phyloP scores from a whole-genome alignment of 1,284 basidiomycete genomes.

The Ceratobasidium sp. region DNA sequence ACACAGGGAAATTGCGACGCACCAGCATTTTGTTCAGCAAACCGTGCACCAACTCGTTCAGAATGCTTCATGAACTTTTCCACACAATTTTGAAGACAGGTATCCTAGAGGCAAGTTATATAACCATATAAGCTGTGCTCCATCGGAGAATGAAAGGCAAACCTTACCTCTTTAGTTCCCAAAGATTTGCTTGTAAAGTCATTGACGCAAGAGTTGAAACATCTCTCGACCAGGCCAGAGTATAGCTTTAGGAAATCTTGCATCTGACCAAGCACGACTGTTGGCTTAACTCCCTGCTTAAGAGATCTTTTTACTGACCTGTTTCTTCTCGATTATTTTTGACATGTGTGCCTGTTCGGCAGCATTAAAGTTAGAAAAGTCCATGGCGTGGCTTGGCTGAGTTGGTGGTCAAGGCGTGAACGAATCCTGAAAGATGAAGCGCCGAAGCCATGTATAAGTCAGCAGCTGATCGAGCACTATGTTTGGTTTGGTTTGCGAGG shows the following conservation, averaged over 20 bases:
- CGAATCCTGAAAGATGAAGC: not conserved
- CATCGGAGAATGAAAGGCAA: not conserved
- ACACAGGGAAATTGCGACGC: conserved; percentile 46
- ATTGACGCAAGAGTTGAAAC: conserved; percentile 94
- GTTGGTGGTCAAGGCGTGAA: not conserved
- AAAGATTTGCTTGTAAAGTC: conserved; percentile 97
- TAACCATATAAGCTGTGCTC: not conserved
- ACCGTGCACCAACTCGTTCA: conserved; percentile 90
- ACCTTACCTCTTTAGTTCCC: conserved; percentile 85
- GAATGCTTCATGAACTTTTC: conserved; percentile 99
- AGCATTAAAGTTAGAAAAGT: conserved; percentile 82
- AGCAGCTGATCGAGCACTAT: not conserved
- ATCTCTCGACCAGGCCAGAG: conserved; percentile 94
- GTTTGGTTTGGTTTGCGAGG: conserved; percentile 7
- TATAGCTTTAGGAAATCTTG: conserved; percentile 97
- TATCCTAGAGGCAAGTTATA: conserved; percentile 50
- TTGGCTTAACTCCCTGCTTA: not conserved
- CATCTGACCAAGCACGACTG: conserved; percentile 67
- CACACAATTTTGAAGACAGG: conserved; percentile 66
- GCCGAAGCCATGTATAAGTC: not conserved
- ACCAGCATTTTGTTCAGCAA: conserved; percentile 91
- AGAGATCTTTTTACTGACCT: conserved; percentile 59
- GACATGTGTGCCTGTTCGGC: conserved; percentile 92
- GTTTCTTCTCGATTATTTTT: conserved; percentile 91
- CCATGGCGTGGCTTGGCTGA: conserved; percentile 59